Base-by-base conservation (phyloP, 441 rosid genomes). In the Erodium chrysanthum region DNA sequence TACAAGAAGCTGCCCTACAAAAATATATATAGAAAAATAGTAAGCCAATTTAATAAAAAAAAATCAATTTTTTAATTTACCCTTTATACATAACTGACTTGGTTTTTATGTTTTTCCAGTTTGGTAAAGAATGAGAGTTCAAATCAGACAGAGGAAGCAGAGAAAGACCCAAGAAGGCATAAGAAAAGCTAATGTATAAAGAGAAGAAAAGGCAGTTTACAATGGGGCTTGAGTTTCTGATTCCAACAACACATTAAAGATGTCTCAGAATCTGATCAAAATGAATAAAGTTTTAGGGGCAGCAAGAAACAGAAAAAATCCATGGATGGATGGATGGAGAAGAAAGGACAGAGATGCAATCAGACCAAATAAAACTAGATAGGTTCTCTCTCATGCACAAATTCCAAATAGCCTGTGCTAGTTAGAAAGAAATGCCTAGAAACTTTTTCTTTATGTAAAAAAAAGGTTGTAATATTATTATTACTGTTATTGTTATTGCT, bases 281-380 rank as follows among this genome's bases (percentile, higher is more conserved):
- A 7, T 52, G 59, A 52, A 52, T 52, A 52, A 52, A 52, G 59
- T 10, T 48, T 48, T 17, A 0, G 54, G 59, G 59, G 58, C 58
- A 50, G 20, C 8, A 50, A 50, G 20, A 50, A 50, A 50, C 58
- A 50, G 58, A 50, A 20, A 52, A 52, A 17, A 9, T 50, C 23
- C 20, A 48, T 48, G 56, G 56, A 50, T 50, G 20, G 58, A 52
- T 52, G 59, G 59, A 52, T 52, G 59, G 59, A 52, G 59, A 52
- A 52, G 23, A 52, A 52, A 52, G 58, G 22, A 52, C 59, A 52
- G 10, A 52, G 23, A 52, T 52, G 23, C 59, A 52, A 52, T 52
- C 59, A 52, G 59, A 52, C 59, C 59, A 52, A 52, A 52, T 52
- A 52, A 52, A 52, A 52, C 59, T 23, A 52, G 59, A 52, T 48